Evolutionary conservation across 345 rosid genomes (phyloP).

Genomic region (Erodium maritimum): DNA sequence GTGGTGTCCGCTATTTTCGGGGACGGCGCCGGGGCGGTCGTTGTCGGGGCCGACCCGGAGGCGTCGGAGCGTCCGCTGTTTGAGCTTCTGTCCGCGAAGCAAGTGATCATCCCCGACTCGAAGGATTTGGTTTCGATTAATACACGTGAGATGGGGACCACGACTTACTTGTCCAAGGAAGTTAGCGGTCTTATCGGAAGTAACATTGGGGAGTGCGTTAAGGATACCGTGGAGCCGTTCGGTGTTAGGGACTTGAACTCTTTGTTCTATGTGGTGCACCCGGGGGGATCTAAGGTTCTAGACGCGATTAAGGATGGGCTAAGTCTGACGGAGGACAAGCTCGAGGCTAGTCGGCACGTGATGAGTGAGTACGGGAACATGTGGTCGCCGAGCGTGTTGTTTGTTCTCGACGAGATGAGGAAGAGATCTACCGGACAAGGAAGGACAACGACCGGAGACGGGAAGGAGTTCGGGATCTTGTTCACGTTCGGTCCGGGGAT

Average conservation of each 20-base stretch:
- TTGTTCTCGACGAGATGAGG: conserved; percentile 39
- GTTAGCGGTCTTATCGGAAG: conserved; percentile 33
- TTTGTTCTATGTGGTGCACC: conserved; percentile 38
- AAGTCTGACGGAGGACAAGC: conserved; percentile 26
- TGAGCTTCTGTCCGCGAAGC: conserved; percentile 30
- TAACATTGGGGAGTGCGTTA: conserved; percentile 26
- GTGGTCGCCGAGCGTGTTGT: conserved; percentile 34
- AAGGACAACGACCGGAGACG: conserved; percentile 31
- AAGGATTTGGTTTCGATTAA: conserved; percentile 40
- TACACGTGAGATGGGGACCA: conserved; percentile 36
- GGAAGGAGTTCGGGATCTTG: too few relatives aligned
- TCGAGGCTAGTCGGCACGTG: conserved; percentile 25
- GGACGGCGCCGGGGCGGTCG: conserved; percentile 35
- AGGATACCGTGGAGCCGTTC: conserved; percentile 34
- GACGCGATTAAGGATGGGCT: conserved; percentile 29
- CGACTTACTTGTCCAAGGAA: conserved; percentile 35
- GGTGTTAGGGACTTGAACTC: conserved; percentile 61
- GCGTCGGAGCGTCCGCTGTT: conserved; percentile 31
- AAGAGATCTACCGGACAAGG: conserved; percentile 25
- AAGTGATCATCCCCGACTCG: conserved; percentile 32
- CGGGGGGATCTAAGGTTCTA: conserved; percentile 40
- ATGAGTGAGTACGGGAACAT: conserved; percentile 35
- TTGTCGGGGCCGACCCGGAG: conserved; percentile 32
- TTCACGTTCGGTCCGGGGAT: too few relatives aligned
- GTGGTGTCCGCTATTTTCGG: conserved; percentile 44